Evolutionary conservation across 2,329 filamentous ascomycete species (phyloP).

Genomic region (Fusarium multiceps): DNA sequence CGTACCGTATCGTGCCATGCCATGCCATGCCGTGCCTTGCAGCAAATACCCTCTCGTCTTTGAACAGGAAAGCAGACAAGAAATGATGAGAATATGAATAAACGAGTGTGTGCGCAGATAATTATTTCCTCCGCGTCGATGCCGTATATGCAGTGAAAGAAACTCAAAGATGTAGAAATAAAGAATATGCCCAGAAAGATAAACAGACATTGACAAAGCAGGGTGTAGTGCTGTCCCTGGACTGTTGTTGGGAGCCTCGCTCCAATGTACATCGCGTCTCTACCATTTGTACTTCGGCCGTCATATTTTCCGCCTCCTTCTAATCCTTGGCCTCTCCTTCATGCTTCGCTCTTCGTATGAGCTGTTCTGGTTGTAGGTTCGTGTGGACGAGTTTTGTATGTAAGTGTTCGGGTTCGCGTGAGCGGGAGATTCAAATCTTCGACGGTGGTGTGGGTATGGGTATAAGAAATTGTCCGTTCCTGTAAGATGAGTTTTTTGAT

Average conservation of each 20-base stretch:
- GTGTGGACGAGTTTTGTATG: conserved; percentile 37
- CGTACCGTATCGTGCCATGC: conserved; percentile 12
- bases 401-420: conserved; percentile 49
- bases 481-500: conserved; percentile 3
- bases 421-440: conserved; percentile 49
- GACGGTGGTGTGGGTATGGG: conserved; percentile 41
- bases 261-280: conserved; percentile 10
- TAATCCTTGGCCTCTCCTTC: conserved; percentile 11
- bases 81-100: conserved; percentile 30
- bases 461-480: conserved; percentile 35
- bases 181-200: conserved; percentile 27
- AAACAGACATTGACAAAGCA: conserved; percentile 28
- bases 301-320: conserved; percentile 14
- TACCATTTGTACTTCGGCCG: conserved; percentile 6
- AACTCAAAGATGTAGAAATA: conserved; percentile 23
- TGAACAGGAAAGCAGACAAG: conserved; percentile 27
- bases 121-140: conserved; percentile 38
- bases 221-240: conserved; percentile 27
- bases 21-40: conserved; percentile 41
- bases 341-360: conserved; percentile 1
- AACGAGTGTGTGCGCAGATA: conserved; percentile 27
- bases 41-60: conserved; percentile 43
- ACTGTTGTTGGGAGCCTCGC: conserved; percentile 21
- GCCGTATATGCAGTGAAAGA: conserved; percentile 21
- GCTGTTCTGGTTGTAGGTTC: conserved; percentile 20